phyloP scores from a whole-genome alignment of 768 basidiomycete species.

The Amyloporia xantha region DNA sequence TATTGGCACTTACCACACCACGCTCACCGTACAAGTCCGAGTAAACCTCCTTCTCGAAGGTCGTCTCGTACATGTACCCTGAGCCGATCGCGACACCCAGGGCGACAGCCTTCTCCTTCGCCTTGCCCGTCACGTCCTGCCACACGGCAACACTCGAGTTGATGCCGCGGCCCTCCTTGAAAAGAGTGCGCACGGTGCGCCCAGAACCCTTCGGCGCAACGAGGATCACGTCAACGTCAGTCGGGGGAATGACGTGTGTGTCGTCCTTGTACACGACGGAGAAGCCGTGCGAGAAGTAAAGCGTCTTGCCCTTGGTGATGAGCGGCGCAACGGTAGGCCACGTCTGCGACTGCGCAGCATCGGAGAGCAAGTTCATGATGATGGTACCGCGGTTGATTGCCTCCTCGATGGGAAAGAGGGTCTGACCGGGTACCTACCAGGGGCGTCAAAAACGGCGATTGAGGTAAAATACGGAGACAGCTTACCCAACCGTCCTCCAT shows the following conservation, averaged over 20 bases:
- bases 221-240: slow-evolving; percentile 96
- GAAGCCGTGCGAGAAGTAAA: slow-evolving; percentile 99
- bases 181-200: slow-evolving; percentile 96
- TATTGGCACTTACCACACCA: slow-evolving; percentile 74
- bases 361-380: slow-evolving; percentile 99
- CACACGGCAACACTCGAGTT: slow-evolving; percentile 92
- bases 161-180: slow-evolving; percentile 99
- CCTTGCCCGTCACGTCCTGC: slow-evolving; percentile 98
- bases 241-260: slow-evolving; percentile 87
- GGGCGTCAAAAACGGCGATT: not conserved
- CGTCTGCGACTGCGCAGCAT: slow-evolving; percentile 97
- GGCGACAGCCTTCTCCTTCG: slow-evolving; percentile 94
- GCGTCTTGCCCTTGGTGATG: slow-evolving; percentile 99
- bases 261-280: slow-evolving; percentile 98
- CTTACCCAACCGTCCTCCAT: slow-evolving; percentile 91
- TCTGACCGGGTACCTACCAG: slow-evolving; percentile 84
- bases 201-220: slow-evolving; percentile 99
- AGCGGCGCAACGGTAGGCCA: slow-evolving; percentile 87
- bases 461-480: slow-evolving; percentile 9
- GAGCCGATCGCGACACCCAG: slow-evolving; percentile 92
- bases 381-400: slow-evolving; percentile 94
- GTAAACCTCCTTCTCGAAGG: slow-evolving; percentile 99
- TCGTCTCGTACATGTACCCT: slow-evolving; percentile 98
- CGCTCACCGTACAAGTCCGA: slow-evolving; percentile 99
- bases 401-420: slow-evolving; percentile 96